Percentiles rank a stretch among this genome's conserved stretches.
phyloP scores from a whole-genome alignment of 1,139 yeast genomes.

The Taphrina pruni region DNA sequence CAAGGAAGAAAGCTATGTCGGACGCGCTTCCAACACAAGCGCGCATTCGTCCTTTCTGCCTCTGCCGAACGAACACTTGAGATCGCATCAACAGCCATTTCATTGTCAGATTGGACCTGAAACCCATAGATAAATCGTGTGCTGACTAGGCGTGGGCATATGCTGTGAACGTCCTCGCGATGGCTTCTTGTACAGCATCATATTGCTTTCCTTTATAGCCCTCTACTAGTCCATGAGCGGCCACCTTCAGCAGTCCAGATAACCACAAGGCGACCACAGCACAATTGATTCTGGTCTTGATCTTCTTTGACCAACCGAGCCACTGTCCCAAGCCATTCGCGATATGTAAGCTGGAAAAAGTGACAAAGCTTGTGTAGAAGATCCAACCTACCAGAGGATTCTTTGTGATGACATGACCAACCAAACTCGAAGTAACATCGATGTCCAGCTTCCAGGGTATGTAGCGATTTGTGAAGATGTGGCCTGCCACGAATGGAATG shows the following conservation, averaged over 20 bases:
- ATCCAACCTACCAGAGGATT: constrained; percentile 6
- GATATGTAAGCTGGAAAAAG: constrained; percentile 12
- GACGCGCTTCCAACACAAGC: no score
- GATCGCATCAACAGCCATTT: no score
- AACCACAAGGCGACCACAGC: constrained; percentile 13
- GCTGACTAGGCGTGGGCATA: constrained; percentile 1
- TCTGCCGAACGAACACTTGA: no score
- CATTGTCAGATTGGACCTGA: no score
- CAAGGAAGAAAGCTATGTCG: no score
- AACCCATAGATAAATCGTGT: no score
- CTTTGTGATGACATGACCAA: constrained; percentile 24
- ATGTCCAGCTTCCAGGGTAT: constrained; percentile 32
- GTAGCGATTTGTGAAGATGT: constrained; percentile 22
- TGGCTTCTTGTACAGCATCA: constrained; percentile 17
- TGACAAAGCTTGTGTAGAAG: constrained; percentile 8
- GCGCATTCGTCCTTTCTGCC: no score
- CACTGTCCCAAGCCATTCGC: constrained; percentile 25
- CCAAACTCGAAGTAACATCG: constrained; percentile 27
- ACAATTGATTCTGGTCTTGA: background rate
- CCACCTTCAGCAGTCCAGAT: constrained; percentile 12
- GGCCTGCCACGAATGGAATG: constrained; percentile 29
- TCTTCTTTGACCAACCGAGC: constrained; percentile 20
- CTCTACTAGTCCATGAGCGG: constrained; percentile 11
- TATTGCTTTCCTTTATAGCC: constrained; percentile 21
- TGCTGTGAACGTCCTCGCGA: background rate